Base-by-base conservation (phyloP, 2,329 filamentous ascomycete species). In the Pyricularia grisea region DNA sequence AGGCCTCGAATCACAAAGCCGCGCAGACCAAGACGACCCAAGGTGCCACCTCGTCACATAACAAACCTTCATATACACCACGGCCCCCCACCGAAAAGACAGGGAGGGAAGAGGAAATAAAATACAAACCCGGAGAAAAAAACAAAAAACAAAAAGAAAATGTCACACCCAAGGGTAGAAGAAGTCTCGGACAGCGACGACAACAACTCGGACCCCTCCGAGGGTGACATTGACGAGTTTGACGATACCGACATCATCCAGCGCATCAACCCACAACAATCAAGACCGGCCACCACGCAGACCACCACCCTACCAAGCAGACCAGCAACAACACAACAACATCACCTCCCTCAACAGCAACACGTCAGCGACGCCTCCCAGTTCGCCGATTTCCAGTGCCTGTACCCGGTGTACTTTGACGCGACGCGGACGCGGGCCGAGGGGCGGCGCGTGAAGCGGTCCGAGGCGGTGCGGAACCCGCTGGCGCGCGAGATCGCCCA, bases 381-480 rank as follows among this genome's bases (percentile, higher is more conserved):
- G 74, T 90, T 92, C 79, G 92, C 90, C 76, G 83, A 88, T 79
- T 97, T 89, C 82, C 91, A 95, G 79, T 94, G 92, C 80, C 85
- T 99, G 30, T 99, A 99, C 82, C 94, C 95, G 0, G 82, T 98
- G 70, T 99, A 99, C 85, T 99, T 99, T 76, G 94, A 97, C 84
- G 86, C 85, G 72, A 83, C 83, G 28, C 88, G 92, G 67, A 87
- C 88, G 61, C 89, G 94, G 69, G 88, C 90, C 70, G 86, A 96
- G 75, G 95, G 95, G 55, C 88, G 95, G 20, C 90, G 94, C 74
- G 94, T 98, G 10, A 82, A 88, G 67, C 81, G 84, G 68, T 82
- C 87, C 67, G 85, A 92, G 7, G 94, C 93, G 0, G 92, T 97
- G 5, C 77, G 83, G 69, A 96, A 94, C 81, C 95, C 95, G 31